These are phyloP conservation scores for Sporothrix globosa DNA, from an alignment of 2,329 filamentous ascomycete genomes.

Conservation along the genomic window DNA sequence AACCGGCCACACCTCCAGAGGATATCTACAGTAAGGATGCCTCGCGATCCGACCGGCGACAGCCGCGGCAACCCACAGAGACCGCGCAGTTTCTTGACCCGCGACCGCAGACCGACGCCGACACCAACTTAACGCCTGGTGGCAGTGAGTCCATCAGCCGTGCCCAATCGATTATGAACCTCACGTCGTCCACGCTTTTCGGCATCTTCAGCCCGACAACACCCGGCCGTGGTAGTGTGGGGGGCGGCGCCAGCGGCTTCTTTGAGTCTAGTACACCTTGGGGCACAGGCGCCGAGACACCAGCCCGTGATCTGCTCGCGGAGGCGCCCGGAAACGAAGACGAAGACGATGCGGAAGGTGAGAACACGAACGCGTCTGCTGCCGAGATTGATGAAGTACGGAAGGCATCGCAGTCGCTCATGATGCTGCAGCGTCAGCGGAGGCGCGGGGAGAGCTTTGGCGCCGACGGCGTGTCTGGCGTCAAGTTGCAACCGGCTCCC, in stretches of 20 bases:
- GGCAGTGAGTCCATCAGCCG: constrained; percentile 57
- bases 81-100: constrained; percentile 29
- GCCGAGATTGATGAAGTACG: constrained; percentile 35
- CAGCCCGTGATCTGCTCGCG: constrained; percentile 43
- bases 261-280: constrained; percentile 69
- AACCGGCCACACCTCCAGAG: constrained; percentile 50
- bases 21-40: constrained; percentile 37
- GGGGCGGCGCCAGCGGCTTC: constrained; percentile 21
- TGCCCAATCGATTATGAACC: constrained; percentile 78
- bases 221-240: constrained; percentile 41
- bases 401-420: constrained; percentile 33
- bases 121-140: constrained; percentile 38
- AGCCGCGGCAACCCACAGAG: not conserved
- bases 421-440: constrained; percentile 35
- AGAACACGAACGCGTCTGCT: constrained; percentile 2
- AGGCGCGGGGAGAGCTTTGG: constrained; percentile 22
- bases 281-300: constrained; percentile 76
- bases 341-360: not conserved
- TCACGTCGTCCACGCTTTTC: constrained; percentile 85
- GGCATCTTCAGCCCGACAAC: constrained; percentile 80
- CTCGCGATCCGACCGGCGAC: not conserved
- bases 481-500: constrained; percentile 13
- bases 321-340: not conserved
- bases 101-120: constrained; percentile 15
- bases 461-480: constrained; percentile 3